Percentiles rank a stretch among this genome's conserved stretches.
Conservation (phyloP, 208 protist species). For the Trypanosoma congolense region DNA sequence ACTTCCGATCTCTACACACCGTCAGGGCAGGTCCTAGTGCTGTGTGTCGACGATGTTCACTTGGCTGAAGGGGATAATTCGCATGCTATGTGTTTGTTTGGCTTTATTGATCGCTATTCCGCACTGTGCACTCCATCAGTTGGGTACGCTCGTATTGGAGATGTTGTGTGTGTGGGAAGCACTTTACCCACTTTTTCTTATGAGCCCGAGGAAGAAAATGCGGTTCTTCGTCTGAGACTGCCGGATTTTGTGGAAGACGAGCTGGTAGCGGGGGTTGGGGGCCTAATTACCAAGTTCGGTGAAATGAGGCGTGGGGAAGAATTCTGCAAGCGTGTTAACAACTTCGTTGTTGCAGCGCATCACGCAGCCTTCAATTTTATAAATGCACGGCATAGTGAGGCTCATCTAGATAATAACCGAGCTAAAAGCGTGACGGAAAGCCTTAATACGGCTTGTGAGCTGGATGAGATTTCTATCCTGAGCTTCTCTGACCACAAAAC, state of each 20-base stretch:
- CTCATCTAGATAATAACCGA: background rate
- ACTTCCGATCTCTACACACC: slow-evolving; percentile 54
- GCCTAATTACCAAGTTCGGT: slow-evolving; percentile 53
- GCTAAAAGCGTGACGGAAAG: background rate
- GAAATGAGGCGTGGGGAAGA: slow-evolving; percentile 41
- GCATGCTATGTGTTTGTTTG: slow-evolving; percentile 46
- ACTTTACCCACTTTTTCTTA: slow-evolving; percentile 9
- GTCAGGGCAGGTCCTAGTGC: slow-evolving; percentile 57
- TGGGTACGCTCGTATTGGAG: slow-evolving; percentile 48
- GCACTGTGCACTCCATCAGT: slow-evolving; percentile 53
- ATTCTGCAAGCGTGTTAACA: slow-evolving; percentile 32
- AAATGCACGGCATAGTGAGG: background rate
- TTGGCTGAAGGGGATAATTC: slow-evolving; percentile 30
- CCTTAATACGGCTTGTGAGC: background rate
- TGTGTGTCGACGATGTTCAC: slow-evolving; percentile 86
- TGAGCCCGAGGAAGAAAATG: slow-evolving; percentile 10
- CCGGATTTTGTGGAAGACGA: slow-evolving; percentile 56
- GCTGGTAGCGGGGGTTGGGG: slow-evolving; percentile 40
- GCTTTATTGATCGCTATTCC: slow-evolving; percentile 57
- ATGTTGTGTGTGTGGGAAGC: slow-evolving; percentile 56
- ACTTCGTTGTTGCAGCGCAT: slow-evolving; percentile 54
- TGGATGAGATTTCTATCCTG: background rate
- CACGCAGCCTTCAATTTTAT: slow-evolving; percentile 10
- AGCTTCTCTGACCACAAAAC: slow-evolving; percentile 3
- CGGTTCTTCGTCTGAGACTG: slow-evolving; percentile 31